These are phyloP conservation scores for Tieghemostelium lacteum DNA, from an alignment of 78 protist species.

Conservation along the genomic window DNA sequence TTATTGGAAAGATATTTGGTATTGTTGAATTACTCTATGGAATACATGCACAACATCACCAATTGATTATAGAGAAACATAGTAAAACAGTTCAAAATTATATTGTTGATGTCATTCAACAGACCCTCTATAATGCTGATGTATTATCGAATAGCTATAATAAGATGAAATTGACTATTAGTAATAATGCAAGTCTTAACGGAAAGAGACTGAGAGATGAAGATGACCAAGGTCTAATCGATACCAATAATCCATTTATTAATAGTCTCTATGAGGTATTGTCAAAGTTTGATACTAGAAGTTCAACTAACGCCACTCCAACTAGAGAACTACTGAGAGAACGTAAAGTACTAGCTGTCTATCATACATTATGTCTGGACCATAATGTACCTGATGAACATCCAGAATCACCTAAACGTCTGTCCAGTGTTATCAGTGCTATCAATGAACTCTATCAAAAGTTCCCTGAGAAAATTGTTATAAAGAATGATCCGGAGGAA, in stretches of 20 bases:
- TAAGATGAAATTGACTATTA: not conserved
- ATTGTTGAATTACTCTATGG: conserved; percentile 27
- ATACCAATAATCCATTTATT: conserved; percentile 29
- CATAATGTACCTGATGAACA: conserved; percentile 73
- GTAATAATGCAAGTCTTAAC: not conserved
- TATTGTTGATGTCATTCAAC: conserved; percentile 49
- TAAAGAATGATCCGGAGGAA: conserved; percentile 73
- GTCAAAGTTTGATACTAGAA: conserved; percentile 24
- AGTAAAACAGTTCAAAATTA: conserved; percentile 6
- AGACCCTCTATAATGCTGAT: conserved; percentile 23
- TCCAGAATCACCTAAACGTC: conserved; percentile 66
- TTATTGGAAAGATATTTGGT: conserved; percentile 1
- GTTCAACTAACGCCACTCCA: not conserved
- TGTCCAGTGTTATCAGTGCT: conserved; percentile 36
- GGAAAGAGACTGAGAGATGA: not conserved
- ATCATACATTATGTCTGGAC: conserved; percentile 48
- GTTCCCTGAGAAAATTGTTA: conserved; percentile 11
- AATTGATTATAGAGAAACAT: conserved; percentile 47
- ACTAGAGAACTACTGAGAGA: conserved; percentile 19
- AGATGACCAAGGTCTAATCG: conserved; percentile 3
- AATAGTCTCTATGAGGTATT: conserved; percentile 7
- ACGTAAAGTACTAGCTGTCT: conserved; percentile 38
- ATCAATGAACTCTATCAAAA: conserved; percentile 38
- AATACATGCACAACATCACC: conserved; percentile 16
- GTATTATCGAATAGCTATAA: conserved; percentile 22